Evolutionary conservation across 2,329 filamentous ascomycete species (phyloP).

Genomic region (Ophiostoma novo-ulmi): DNA sequence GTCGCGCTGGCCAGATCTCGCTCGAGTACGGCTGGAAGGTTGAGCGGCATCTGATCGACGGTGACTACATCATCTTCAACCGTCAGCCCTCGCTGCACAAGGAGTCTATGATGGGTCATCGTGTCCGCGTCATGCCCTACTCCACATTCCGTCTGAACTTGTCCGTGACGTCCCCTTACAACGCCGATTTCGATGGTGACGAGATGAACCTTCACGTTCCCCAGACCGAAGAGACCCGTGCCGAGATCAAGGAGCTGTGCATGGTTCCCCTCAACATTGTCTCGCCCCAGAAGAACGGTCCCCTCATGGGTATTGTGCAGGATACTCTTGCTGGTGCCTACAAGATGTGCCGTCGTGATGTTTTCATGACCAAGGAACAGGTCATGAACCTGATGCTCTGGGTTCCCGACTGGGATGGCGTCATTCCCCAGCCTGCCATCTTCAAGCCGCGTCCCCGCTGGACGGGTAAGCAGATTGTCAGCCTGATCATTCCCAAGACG

Average conservation of each 20-base stretch:
- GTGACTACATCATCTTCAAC: slow-evolving; percentile 99
- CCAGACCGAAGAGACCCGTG: slow-evolving; percentile 92
- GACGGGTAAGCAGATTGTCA: slow-evolving; percentile 97
- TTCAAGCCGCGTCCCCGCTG: slow-evolving; percentile 86
- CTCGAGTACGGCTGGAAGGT: slow-evolving; percentile 98
- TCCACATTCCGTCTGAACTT: slow-evolving; percentile 97
- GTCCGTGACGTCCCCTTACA: slow-evolving; percentile 97
- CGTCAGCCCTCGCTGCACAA: slow-evolving; percentile 98
- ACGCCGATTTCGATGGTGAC: slow-evolving; percentile 99
- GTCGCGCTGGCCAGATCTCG: slow-evolving; percentile 76
- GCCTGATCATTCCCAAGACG: slow-evolving; percentile 81
- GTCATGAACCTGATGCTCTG: slow-evolving; percentile 97
- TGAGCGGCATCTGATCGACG: slow-evolving; percentile 90
- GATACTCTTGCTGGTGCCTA: slow-evolving; percentile 95
- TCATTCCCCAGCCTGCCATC: slow-evolving; percentile 90
- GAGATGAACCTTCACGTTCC: slow-evolving; percentile 99
- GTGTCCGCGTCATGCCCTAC: slow-evolving; percentile 96
- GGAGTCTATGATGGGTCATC: slow-evolving; percentile 99
- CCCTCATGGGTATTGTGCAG: slow-evolving; percentile 99
- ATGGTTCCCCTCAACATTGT: slow-evolving; percentile 99
- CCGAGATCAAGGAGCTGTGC: slow-evolving; percentile 89
- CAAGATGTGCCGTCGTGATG: slow-evolving; percentile 90
- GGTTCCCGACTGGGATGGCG: slow-evolving; percentile 96
- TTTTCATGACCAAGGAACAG: slow-evolving; percentile 81
- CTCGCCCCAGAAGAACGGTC: slow-evolving; percentile 92